Evolutionary conservation across 106 monocot species (phyloP).

Genomic region (Dactylorhiza incarnata): DNA sequence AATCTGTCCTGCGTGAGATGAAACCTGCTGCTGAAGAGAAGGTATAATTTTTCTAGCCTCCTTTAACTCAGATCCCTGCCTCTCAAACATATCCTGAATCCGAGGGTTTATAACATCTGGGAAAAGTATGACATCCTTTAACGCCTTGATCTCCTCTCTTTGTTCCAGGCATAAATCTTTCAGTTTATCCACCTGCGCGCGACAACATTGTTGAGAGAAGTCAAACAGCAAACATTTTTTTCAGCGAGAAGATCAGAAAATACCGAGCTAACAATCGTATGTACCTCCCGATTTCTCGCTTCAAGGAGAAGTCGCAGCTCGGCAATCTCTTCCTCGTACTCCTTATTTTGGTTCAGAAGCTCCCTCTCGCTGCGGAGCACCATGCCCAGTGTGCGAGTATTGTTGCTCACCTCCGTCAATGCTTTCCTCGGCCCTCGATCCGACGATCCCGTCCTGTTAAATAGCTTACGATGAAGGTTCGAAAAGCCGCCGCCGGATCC

Average conservation of each 20-base stretch:
- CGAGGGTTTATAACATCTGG: constrained; percentile 68
- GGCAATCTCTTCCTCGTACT: constrained; percentile 52
- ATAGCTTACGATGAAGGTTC: constrained; percentile 57
- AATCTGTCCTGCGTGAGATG: constrained; percentile 73
- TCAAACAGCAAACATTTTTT: background rate
- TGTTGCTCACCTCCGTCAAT: constrained; percentile 62
- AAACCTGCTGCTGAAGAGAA: constrained; percentile 65
- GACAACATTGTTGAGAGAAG: background rate
- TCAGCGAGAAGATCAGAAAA: background rate
- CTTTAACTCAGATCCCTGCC: constrained; percentile 63
- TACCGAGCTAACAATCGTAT: background rate
- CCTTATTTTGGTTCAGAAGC: constrained; percentile 64
- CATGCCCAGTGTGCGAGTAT: constrained; percentile 88
- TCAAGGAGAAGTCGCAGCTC: constrained; percentile 53
- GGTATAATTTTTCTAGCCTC: constrained; percentile 76
- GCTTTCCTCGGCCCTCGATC: constrained; percentile 39
- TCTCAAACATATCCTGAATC: constrained; percentile 44
- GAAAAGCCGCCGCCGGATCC: constrained; percentile 14
- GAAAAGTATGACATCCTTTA: constrained; percentile 88
- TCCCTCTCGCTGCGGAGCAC: constrained; percentile 97
- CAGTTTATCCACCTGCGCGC: constrained; percentile 59
- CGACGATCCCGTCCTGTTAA: constrained; percentile 43
- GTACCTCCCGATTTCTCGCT: constrained; percentile 53
- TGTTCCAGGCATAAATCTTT: constrained; percentile 87
- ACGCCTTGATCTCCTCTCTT: constrained; percentile 76